phyloP scores from a whole-genome alignment of 306 rosid species.

The Casuarina glauca region DNA sequence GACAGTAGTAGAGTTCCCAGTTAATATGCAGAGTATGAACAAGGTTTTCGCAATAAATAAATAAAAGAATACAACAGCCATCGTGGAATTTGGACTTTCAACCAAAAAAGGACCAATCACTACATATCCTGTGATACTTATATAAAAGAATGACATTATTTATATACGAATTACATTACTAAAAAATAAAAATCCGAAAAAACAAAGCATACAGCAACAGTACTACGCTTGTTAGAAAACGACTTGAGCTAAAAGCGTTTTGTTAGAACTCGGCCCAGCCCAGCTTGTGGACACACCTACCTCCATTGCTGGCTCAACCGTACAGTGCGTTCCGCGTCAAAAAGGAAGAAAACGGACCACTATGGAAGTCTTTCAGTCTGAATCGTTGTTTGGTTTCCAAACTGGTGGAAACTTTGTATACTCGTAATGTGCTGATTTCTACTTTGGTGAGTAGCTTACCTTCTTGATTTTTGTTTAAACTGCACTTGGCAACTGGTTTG shows the following conservation, averaged over 20 bases:
- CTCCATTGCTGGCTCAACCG: neutral
- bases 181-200: too few relatives aligned
- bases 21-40: too few relatives aligned
- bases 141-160: too few relatives aligned
- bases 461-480: neutral
- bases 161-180: too few relatives aligned
- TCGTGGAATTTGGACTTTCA: too few relatives aligned
- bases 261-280: neutral
- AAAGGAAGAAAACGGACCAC: neutral
- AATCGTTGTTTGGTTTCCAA: neutral
- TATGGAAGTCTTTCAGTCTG: neutral
- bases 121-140: too few relatives aligned
- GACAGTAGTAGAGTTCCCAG: too few relatives aligned
- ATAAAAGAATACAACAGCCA: too few relatives aligned
- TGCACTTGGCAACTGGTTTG: neutral
- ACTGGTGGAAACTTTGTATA: neutral
- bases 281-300: neutral
- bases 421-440: neutral
- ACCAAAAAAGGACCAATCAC: too few relatives aligned
- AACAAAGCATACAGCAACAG: too few relatives aligned
- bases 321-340: neutral
- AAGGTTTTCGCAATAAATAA: neutral
- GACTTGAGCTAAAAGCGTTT: too few relatives aligned
- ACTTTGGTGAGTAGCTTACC: neutral
- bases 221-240: too few relatives aligned